phyloP scores from a whole-genome alignment of 2,329 filamentous ascomycete genomes.

The Cladosporium sp. region DNA sequence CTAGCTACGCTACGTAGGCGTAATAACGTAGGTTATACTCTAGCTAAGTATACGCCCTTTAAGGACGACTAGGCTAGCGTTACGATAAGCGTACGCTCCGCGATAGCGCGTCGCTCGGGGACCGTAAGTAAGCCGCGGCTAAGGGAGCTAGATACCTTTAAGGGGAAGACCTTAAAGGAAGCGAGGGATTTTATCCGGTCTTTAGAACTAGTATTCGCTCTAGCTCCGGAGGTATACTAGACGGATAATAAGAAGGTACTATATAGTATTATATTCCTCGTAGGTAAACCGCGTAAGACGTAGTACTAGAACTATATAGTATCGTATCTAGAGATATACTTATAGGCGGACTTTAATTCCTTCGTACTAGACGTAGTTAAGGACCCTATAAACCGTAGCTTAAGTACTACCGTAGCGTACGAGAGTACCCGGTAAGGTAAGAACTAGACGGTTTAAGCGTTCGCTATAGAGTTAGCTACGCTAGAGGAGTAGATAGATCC shows the following conservation, averaged over 20 bases:
- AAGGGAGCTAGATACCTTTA: not conserved
- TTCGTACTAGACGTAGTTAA: not conserved
- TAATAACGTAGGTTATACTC: not conserved
- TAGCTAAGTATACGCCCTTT: too few species aligned
- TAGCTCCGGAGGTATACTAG: not conserved
- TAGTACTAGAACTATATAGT: not conserved
- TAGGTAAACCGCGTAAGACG: not conserved
- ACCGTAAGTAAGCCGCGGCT: not conserved
- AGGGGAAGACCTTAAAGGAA: constrained; percentile 1
- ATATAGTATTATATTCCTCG: not conserved
- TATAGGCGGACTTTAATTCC: not conserved
- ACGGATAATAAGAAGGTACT: not conserved
- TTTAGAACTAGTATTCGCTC: not conserved
- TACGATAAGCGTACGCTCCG: not conserved
- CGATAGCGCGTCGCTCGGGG: not conserved
- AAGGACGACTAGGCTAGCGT: not conserved
- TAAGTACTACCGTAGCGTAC: not conserved
- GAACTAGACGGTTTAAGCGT: not conserved
- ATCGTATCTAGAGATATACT: not conserved
- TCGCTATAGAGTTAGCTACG: not conserved
- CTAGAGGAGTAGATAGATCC: not conserved
- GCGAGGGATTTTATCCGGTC: not conserved
- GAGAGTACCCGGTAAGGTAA: not conserved
- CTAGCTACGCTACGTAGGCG: not conserved
- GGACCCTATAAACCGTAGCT: not conserved